A percentile compares a stretch with the other conserved stretches of the same genome.
These are phyloP conservation scores for Chlorokybus atmophyticus DNA, from an alignment of 139 green algal genomes.

Conservation along the genomic window DNA sequence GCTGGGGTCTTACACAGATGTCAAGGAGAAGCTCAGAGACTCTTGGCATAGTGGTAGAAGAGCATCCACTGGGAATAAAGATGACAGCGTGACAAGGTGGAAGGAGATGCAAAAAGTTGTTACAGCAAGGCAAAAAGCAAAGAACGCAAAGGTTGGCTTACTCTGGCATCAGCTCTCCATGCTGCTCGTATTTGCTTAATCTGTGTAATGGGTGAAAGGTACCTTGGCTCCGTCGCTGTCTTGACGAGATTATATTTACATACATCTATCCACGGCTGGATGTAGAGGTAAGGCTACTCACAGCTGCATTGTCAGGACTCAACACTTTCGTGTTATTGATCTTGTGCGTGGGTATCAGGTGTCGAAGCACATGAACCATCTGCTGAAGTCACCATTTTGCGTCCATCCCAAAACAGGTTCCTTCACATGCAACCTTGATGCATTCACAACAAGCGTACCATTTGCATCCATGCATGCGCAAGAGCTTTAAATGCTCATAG, in stretches of 20 bases:
- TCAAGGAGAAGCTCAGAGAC: slow-evolving; percentile 8
- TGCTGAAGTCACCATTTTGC: slow-evolving; percentile 98
- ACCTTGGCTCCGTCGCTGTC: slow-evolving; percentile 1
- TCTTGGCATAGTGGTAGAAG: slow-evolving; percentile 14
- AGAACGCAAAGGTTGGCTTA: too few relatives aligned
- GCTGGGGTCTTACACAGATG: slow-evolving; percentile 9
- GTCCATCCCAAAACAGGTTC: slow-evolving; percentile 98
- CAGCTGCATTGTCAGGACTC: too few relatives aligned
- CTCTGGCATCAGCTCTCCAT: too few relatives aligned
- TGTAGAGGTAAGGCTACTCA: slow-evolving; percentile 54
- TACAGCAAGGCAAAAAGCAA: too few relatives aligned
- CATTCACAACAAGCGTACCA: too few relatives aligned
- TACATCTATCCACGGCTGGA: slow-evolving; percentile 89
- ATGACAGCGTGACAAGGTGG: slow-evolving; percentile 35
- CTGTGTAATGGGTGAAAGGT: too few relatives aligned
- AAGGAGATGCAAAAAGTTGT: slow-evolving; percentile 32
- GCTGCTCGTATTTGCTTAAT: too few relatives aligned
- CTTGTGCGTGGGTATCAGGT: too few relatives aligned
- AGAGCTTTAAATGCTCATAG: too few relatives aligned
- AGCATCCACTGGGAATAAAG: not conserved
- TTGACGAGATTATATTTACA: slow-evolving; percentile 61
- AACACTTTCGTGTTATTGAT: too few relatives aligned
- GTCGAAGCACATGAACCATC: slow-evolving; percentile 98
- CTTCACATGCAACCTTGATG: too few relatives aligned
- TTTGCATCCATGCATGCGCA: too few relatives aligned